A percentile compares a stretch with the other conserved stretches of the same genome.
phyloP scores from a whole-genome alignment of 2,329 filamentous ascomycete genomes.

The Colletotrichum graminicola region DNA sequence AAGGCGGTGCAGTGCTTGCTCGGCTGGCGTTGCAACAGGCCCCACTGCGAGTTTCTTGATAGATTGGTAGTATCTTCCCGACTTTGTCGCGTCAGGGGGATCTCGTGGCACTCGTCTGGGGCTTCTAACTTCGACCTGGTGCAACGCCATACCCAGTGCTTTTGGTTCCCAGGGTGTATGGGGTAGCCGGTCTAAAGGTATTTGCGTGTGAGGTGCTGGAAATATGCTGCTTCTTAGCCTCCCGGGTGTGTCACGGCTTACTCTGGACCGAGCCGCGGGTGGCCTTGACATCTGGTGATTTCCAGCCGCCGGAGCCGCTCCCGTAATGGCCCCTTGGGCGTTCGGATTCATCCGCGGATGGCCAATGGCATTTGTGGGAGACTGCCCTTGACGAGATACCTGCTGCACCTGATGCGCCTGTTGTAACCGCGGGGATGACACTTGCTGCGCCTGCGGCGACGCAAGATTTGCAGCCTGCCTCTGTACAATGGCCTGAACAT shows the following conservation, averaged over 20 bases:
- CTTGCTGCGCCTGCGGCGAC: constrained; percentile 11
- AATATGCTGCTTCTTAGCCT: constrained; percentile 44
- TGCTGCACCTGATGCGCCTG: constrained; percentile 14
- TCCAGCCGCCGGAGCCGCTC: neutral
- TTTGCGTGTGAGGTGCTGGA: constrained; percentile 42
- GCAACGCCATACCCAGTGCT: constrained; percentile 59
- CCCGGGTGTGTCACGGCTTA: neutral
- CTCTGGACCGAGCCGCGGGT: neutral
- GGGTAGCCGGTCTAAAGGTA: constrained; percentile 54
- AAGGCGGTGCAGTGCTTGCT: constrained; percentile 56
- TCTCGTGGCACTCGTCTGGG: constrained; percentile 57
- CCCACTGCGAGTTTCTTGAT: constrained; percentile 63
- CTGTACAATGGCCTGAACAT: constrained; percentile 5
- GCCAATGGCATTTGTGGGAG: neutral
- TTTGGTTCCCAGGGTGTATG: constrained; percentile 55
- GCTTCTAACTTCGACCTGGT: constrained; percentile 62
- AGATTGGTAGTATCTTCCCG: constrained; percentile 67
- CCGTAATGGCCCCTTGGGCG: neutral
- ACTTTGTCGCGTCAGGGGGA: neutral
- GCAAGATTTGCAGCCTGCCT: neutral
- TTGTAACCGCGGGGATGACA: neutral
- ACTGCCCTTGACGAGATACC: neutral
- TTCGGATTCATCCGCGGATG: neutral
- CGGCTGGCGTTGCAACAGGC: constrained; percentile 57
- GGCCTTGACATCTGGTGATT: neutral